Conservation (phyloP, 441 rosid species). For the Bocquillonia castaneifolia region DNA sequence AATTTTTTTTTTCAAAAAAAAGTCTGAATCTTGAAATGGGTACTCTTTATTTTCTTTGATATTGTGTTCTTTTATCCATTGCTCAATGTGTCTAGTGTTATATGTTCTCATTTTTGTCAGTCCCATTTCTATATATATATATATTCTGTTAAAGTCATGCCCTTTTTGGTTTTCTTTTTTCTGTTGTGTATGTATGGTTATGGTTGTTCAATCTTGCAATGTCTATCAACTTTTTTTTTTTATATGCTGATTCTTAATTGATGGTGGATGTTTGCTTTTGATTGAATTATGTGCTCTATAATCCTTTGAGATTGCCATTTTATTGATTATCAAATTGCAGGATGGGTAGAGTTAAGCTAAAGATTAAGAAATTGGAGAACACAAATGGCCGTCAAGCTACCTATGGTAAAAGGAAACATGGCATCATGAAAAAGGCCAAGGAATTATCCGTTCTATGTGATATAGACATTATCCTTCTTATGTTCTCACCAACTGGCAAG, state of each 20-base stretch:
- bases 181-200: neutral
- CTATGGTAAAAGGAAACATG: conserved; percentile 67
- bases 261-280: neutral
- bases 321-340: conserved; percentile 29
- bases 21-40: conserved; percentile 12
- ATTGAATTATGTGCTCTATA: neutral
- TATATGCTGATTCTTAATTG: conserved; percentile 14
- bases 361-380: conserved; percentile 69
- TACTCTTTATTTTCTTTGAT: neutral
- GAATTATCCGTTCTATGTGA: conserved; percentile 73
- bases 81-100: conserved; percentile 1
- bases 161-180: neutral
- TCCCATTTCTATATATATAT: neutral
- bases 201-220: neutral
- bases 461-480: conserved; percentile 67
- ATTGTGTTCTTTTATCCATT: neutral
- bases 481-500: conserved; percentile 76
- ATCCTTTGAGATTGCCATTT: conserved; percentile 8
- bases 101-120: neutral
- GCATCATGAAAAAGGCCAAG: conserved; percentile 73
- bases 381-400: conserved; percentile 67
- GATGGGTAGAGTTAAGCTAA: conserved; percentile 89
- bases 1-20: neutral
- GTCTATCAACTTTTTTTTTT: neutral
- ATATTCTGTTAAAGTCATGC: neutral